Percentiles rank a stretch among this genome's conserved stretches.
These are phyloP conservation scores for Xylariaceae sp. DNA, from an alignment of 2,329 filamentous ascomycete genomes.

Conservation along the genomic window DNA sequence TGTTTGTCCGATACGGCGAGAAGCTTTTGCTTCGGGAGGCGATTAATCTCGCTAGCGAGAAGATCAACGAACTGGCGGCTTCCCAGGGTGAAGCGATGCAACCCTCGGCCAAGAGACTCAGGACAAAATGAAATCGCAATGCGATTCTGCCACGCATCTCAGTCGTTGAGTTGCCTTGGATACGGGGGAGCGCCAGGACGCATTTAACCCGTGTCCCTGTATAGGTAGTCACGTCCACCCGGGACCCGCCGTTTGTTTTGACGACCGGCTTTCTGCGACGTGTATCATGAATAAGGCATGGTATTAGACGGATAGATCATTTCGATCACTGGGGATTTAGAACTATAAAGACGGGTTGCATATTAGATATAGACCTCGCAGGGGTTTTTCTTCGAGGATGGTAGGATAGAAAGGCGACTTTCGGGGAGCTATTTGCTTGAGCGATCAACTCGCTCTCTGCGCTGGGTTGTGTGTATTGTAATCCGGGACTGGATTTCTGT, in stretches of 20 bases:
- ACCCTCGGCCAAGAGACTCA: slow-evolving; percentile 32
- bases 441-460: too few relatives aligned
- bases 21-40: slow-evolving; percentile 61
- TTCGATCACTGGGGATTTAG: not conserved
- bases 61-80: slow-evolving; percentile 21
- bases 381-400: not conserved
- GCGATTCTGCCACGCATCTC: not conserved
- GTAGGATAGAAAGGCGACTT: too few relatives aligned
- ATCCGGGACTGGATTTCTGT: too few relatives aligned
- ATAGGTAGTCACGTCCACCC: not conserved
- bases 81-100: slow-evolving; percentile 20
- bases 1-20: slow-evolving; percentile 66
- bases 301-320: not conserved
- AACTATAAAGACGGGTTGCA: not conserved
- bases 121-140: slow-evolving; percentile 20
- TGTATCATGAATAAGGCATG: not conserved
- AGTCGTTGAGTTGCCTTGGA: not conserved
- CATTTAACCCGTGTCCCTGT: not conserved
- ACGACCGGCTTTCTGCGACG: not conserved
- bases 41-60: slow-evolving; percentile 36
- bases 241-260: not conserved
- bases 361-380: slow-evolving; percentile 11
- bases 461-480: too few relatives aligned
- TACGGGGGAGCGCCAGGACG: not conserved
- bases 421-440: too few relatives aligned